These are phyloP conservation scores for Trichoderma atrobrunneum DNA, from an alignment of 2,329 filamentous ascomycete genomes.

Conservation along the genomic window DNA sequence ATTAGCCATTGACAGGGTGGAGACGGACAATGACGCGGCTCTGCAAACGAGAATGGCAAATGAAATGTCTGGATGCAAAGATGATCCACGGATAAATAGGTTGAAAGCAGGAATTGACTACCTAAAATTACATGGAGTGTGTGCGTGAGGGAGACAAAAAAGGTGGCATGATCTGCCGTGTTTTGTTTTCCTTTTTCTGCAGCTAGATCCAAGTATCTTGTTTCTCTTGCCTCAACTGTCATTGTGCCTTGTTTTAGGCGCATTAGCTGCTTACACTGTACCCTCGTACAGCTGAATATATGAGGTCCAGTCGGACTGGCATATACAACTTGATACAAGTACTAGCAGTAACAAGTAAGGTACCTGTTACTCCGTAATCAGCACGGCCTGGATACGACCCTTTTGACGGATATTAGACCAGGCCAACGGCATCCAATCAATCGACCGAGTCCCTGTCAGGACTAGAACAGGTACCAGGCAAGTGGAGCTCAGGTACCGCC, in stretches of 20 bases:
- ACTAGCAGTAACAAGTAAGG: neutral
- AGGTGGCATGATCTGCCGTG: neutral
- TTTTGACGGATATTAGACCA: neutral
- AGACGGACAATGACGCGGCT: neutral
- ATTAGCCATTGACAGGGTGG: neutral
- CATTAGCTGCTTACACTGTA: neutral
- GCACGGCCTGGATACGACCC: neutral
- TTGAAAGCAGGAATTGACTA: neutral
- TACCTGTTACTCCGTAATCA: neutral
- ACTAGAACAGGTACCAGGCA: neutral
- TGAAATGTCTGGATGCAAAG: neutral
- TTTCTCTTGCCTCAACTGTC: neutral
- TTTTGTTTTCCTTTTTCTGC: neutral
- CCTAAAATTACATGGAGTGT: neutral
- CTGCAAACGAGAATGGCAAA: neutral
- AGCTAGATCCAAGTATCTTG: too few species aligned
- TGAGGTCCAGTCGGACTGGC: neutral
- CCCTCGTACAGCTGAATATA: neutral
- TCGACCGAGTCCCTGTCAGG: neutral
- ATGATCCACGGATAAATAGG: neutral
- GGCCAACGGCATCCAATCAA: neutral
- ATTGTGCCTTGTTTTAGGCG: neutral
- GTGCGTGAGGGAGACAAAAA: neutral
- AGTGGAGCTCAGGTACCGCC: conserved; percentile 4
- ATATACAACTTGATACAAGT: neutral